Percentiles rank a stretch among this genome's conserved stretches.
These are phyloP conservation scores for Camillea tinctor DNA, from an alignment of 2,329 filamentous ascomycete species.

Conservation along the genomic window DNA sequence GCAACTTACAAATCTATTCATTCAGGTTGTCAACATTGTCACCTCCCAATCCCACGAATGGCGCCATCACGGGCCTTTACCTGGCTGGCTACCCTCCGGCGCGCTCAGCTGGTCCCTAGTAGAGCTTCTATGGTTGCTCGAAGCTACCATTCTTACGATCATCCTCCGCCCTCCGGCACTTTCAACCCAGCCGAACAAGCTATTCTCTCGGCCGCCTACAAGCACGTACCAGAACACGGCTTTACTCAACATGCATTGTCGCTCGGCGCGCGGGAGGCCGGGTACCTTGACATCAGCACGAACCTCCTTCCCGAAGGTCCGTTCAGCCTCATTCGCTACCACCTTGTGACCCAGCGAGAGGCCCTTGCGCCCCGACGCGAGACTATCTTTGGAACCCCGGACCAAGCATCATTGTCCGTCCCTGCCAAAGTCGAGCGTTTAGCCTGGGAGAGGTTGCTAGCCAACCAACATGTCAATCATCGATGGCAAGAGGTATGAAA, in stretches of 20 bases:
- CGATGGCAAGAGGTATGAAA: slow-evolving; percentile 82
- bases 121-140: slow-evolving; percentile 19
- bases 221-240: slow-evolving; percentile 76
- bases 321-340: slow-evolving; percentile 79
- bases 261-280: slow-evolving; percentile 77
- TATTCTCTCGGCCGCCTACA: slow-evolving; percentile 79
- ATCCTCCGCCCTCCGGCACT: slow-evolving; percentile 55
- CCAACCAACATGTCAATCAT: slow-evolving; percentile 69
- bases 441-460: slow-evolving; percentile 73
- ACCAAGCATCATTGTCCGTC: slow-evolving; percentile 42
- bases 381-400: slow-evolving; percentile 37
- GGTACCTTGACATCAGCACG: slow-evolving; percentile 82
- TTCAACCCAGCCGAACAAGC: slow-evolving; percentile 69
- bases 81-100: slow-evolving; percentile 14
- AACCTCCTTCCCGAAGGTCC: slow-evolving; percentile 77
- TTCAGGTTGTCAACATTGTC: background rate
- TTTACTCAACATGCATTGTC: slow-evolving; percentile 75
- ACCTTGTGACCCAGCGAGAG: slow-evolving; percentile 67
- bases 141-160: slow-evolving; percentile 72
- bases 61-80: slow-evolving; percentile 27
- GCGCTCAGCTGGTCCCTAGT: slow-evolving; percentile 4
- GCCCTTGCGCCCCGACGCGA: slow-evolving; percentile 48
- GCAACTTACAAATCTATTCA: background rate
- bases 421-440: slow-evolving; percentile 67
- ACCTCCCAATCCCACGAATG: slow-evolving; percentile 18